Evolutionary conservation across 352 stramenopile species (phyloP).

Genomic region (Blastocystis sp.): DNA sequence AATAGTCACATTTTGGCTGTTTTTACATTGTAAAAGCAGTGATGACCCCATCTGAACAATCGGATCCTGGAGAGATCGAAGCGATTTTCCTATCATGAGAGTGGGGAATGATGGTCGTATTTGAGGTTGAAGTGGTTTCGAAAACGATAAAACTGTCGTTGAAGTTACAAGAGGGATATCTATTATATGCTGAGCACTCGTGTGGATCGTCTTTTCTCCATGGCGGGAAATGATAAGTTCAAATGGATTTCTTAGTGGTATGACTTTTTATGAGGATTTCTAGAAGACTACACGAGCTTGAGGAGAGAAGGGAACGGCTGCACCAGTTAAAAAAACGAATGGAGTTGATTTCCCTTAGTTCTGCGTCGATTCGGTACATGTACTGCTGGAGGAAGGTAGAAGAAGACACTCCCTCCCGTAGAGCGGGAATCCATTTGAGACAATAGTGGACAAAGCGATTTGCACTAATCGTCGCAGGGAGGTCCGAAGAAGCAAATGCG

Average conservation of each 20-base stretch:
- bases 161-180: neutral
- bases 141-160: neutral
- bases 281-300: neutral
- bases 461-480: neutral
- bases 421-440: constrained; percentile 21
- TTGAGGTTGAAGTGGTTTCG: neutral
- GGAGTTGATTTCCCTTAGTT: neutral
- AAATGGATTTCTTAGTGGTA: neutral
- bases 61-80: neutral
- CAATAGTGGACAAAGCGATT: neutral
- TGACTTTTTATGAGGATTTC: neutral
- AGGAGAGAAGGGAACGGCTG: neutral
- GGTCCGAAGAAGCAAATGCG: neutral
- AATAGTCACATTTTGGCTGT: neutral
- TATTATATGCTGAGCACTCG: neutral
- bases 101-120: neutral
- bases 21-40: neutral
- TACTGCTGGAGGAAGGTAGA: neutral
- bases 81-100: neutral
- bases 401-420: neutral
- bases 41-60: neutral
- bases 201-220: neutral
- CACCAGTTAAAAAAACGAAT: neutral
- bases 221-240: neutral
- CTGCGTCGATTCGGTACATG: neutral